Conservation (phyloP, 306 rosid species). For the Amphicarpaea edgeworthii region DNA sequence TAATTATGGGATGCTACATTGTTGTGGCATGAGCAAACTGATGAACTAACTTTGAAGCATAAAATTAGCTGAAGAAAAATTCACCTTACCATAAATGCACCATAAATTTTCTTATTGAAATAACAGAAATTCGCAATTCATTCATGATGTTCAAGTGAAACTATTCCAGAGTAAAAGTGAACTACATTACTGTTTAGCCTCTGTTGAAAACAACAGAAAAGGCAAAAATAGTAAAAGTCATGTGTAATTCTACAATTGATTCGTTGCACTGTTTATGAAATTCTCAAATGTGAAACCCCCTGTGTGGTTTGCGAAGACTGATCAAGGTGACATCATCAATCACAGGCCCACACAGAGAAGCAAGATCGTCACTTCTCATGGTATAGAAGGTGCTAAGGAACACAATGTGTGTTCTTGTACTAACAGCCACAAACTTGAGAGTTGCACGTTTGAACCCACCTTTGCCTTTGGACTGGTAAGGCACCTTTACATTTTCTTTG, state of each 20-base stretch:
- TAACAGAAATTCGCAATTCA: too few relatives aligned
- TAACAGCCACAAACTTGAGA: conserved; percentile 67
- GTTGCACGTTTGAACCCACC: conserved; percentile 84
- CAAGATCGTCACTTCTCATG: conserved; percentile 86
- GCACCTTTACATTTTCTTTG: conserved; percentile 68
- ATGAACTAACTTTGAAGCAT: too few relatives aligned
- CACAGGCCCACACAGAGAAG: conserved; percentile 95
- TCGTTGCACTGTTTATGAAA: not conserved
- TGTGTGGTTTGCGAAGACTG: conserved; percentile 64
- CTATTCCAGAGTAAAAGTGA: too few relatives aligned
- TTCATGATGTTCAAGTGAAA: too few relatives aligned
- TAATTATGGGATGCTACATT: too few relatives aligned
- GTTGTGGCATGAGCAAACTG: too few relatives aligned
- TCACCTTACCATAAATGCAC: too few relatives aligned
- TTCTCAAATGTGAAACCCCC: not conserved
- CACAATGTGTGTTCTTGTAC: conserved; percentile 63
- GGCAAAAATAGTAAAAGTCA: not conserved
- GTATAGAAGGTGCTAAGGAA: conserved; percentile 84
- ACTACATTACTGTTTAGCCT: not conserved
- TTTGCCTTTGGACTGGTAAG: conserved; percentile 83
- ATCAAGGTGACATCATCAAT: conserved; percentile 77
- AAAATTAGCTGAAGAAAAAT: too few relatives aligned
- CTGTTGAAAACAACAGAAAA: not conserved
- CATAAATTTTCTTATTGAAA: too few relatives aligned
- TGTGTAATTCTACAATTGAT: not conserved